phyloP scores from a whole-genome alignment of 371 early-diverging fungal species.

The Funneliformis caledonium region DNA sequence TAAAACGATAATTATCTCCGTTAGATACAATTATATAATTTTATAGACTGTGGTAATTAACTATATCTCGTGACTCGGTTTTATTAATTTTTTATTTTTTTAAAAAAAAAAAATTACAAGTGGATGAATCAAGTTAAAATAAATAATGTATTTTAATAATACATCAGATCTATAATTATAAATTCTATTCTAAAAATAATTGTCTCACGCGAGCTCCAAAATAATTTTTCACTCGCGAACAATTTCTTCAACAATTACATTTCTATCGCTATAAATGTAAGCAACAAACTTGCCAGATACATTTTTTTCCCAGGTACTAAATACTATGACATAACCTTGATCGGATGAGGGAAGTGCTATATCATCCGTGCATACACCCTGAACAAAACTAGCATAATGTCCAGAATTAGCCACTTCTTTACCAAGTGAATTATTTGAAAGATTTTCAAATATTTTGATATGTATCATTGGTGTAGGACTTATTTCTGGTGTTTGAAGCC shows the following conservation, averaged over 20 bases:
- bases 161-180: too few relatives aligned
- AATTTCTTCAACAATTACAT: conserved; percentile 51
- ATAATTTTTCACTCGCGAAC: neutral
- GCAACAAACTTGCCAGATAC: conserved; percentile 59
- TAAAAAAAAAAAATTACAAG: too few relatives aligned
- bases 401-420: conserved; percentile 73
- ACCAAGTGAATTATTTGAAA: conserved; percentile 62
- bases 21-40: too few relatives aligned
- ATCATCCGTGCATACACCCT: conserved; percentile 60
- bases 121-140: too few relatives aligned
- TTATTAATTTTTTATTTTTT: too few relatives aligned
- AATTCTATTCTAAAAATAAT: neutral
- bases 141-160: too few relatives aligned
- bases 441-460: conserved; percentile 69
- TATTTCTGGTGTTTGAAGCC: conserved; percentile 72
- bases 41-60: too few relatives aligned
- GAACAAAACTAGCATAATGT: conserved; percentile 56
- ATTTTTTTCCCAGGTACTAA: conserved; percentile 64
- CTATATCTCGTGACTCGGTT: too few relatives aligned
- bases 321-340: conserved; percentile 61
- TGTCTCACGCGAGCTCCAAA: neutral
- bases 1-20: too few relatives aligned
- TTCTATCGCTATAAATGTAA: conserved; percentile 65
- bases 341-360: conserved; percentile 55
- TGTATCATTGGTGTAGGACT: conserved; percentile 72